These are phyloP conservation scores for Cicer bijugum DNA, from an alignment of 306 rosid species.

Conservation along the genomic window DNA sequence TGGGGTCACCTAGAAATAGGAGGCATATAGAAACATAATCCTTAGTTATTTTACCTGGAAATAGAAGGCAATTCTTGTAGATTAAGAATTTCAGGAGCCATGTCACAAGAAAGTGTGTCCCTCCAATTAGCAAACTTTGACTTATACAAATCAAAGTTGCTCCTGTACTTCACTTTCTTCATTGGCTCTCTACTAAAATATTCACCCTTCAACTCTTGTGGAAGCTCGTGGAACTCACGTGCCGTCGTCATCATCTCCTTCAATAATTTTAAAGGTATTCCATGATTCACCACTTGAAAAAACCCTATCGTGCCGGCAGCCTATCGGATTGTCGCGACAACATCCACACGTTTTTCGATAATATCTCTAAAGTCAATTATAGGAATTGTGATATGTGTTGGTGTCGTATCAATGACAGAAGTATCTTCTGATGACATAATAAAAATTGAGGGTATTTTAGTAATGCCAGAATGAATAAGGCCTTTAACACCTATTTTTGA, in stretches of 20 bases:
- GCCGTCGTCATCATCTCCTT: constrained; percentile 47
- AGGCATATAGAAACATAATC: too few species aligned
- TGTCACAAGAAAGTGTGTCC: constrained; percentile 52
- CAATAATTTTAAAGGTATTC: constrained; percentile 42
- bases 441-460: constrained; percentile 47
- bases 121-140: constrained; percentile 58
- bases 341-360: not conserved
- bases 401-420: not conserved
- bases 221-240: constrained; percentile 56
- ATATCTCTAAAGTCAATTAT: constrained; percentile 44
- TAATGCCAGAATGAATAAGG: constrained; percentile 47
- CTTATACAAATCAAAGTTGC: constrained; percentile 56
- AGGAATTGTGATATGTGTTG: constrained; percentile 43
- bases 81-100: constrained; percentile 52
- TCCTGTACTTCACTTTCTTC: constrained; percentile 52
- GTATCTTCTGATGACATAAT: constrained; percentile 43
- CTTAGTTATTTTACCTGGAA: not conserved
- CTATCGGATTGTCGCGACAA: constrained; percentile 35
- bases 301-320: constrained; percentile 52
- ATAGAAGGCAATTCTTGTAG: constrained; percentile 44
- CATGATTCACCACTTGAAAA: constrained; percentile 63
- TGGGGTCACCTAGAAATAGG: too few species aligned
- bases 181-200: constrained; percentile 45
- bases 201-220: constrained; percentile 47
- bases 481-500: constrained; percentile 56